Conservation (phyloP, 1,284 basidiomycete species). For the Pterulicium gracile region DNA sequence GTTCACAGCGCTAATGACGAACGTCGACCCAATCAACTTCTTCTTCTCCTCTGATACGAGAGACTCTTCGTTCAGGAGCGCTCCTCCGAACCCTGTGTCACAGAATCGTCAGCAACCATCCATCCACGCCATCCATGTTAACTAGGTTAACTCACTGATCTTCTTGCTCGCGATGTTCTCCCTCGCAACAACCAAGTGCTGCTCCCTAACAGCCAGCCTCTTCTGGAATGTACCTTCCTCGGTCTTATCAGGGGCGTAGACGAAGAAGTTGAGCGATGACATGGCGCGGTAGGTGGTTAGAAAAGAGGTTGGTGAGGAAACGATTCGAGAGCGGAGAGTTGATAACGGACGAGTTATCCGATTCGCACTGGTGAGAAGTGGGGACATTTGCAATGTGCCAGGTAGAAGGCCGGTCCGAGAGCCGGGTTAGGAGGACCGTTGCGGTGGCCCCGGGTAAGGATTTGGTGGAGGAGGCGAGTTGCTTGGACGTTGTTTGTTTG, state of each 20-base stretch:
- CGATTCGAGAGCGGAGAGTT: neutral
- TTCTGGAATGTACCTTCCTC: slow-evolving; percentile 35
- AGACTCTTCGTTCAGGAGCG: slow-evolving; percentile 31
- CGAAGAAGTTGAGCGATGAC: slow-evolving; percentile 25
- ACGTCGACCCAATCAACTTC: slow-evolving; percentile 37
- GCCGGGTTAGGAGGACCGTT: no score
- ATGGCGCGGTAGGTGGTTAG: slow-evolving; percentile 13
- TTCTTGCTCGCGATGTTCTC: slow-evolving; percentile 28
- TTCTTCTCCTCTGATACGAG: slow-evolving; percentile 21
- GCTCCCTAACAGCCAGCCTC: slow-evolving; percentile 33
- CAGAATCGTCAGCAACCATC: no score
- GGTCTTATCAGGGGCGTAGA: slow-evolving; percentile 43
- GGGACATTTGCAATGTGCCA: no score
- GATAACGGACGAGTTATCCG: no score
- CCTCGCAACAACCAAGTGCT: slow-evolving; percentile 32
- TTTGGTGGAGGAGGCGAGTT: no score
- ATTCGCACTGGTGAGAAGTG: no score
- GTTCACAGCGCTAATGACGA: slow-evolving; percentile 37
- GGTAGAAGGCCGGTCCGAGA: no score
- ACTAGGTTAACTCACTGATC: slow-evolving; percentile 27
- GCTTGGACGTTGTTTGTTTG: no score
- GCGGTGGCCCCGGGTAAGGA: no score
- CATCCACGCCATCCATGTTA: no score
- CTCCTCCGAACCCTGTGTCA: slow-evolving; percentile 35
- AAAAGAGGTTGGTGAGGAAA: neutral